Evolutionary conservation across 2,329 filamentous ascomycete species (phyloP).

Genomic region (Scedosporium apiospermum): DNA sequence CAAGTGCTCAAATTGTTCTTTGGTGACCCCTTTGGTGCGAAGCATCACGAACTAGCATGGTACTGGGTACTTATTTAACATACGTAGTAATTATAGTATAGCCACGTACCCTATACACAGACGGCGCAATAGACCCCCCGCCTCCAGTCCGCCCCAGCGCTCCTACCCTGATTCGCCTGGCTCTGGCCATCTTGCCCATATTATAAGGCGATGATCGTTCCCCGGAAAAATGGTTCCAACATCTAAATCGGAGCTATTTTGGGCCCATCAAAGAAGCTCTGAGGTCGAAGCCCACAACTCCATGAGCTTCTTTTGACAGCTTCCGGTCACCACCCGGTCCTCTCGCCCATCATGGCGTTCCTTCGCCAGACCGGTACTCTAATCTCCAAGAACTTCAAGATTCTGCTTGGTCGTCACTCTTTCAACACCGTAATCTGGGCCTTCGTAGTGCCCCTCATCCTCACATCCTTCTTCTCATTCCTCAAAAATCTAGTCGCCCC

Average conservation of each 20-base stretch:
- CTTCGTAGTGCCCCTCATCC: slow-evolving; percentile 47
- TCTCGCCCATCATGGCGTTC: slow-evolving; percentile 34
- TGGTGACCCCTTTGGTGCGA: no score
- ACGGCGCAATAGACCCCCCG: no score
- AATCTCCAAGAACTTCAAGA: slow-evolving; percentile 52
- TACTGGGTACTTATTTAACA: no score
- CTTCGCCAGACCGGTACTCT: slow-evolving; percentile 51
- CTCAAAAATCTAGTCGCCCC: slow-evolving; percentile 78
- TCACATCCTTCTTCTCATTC: slow-evolving; percentile 55
- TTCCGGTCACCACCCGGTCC: background rate
- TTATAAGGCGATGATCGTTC: background rate
- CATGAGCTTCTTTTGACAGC: background rate
- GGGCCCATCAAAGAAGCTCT: background rate
- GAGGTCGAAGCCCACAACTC: background rate
- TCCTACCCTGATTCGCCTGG: no score
- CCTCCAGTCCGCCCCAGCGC: no score
- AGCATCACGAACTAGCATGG: no score
- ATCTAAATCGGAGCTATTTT: background rate
- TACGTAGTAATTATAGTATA: no score
- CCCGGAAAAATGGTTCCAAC: no score
- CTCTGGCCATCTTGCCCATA: background rate
- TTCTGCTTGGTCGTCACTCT: slow-evolving; percentile 44
- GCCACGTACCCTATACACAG: no score
- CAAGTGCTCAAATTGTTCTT: no score
- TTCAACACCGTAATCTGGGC: slow-evolving; percentile 44